Percentiles rank a stretch among this genome's conserved stretches.
Evolutionary conservation across 129 eudicot species (phyloP).

Genomic region (Daucus carota): DNA sequence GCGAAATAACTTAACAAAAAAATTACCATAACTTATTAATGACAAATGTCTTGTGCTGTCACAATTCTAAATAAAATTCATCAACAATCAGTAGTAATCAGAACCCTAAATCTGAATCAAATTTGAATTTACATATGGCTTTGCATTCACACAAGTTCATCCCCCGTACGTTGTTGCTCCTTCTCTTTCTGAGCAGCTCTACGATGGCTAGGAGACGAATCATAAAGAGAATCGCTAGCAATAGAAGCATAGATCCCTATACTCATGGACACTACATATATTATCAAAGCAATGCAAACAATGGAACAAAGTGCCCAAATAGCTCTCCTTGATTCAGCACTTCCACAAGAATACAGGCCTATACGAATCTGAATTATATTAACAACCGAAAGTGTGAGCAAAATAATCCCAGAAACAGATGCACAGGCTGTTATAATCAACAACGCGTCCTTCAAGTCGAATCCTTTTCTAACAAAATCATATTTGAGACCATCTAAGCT

Average conservation of each 20-base stretch:
- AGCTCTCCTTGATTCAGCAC: neutral
- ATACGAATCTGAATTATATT: neutral
- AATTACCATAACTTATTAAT: neutral
- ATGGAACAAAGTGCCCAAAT: neutral
- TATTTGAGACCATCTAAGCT: slow-evolving; percentile 2
- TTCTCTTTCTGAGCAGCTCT: neutral
- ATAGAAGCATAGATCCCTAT: slow-evolving; percentile 4
- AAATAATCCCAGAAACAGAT: neutral
- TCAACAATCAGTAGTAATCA: neutral
- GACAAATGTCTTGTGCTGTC: neutral
- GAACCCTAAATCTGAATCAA: neutral
- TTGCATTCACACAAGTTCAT: neutral
- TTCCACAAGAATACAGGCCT: neutral
- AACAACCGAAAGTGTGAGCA: neutral
- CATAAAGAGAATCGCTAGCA: neutral
- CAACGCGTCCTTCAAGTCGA: neutral
- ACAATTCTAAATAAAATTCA: neutral
- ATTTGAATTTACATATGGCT: neutral
- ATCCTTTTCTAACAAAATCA: slow-evolving; percentile 4
- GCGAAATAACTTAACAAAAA: too few species aligned
- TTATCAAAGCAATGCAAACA: neutral
- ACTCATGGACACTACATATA: neutral
- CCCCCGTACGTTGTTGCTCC: neutral
- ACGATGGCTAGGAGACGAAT: neutral
- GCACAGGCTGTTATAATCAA: neutral